A percentile compares a stretch with the other conserved stretches of the same genome.
Conservation (phyloP, 495 filamentous ascomycete species). For the Penicillium robsamsonii region DNA sequence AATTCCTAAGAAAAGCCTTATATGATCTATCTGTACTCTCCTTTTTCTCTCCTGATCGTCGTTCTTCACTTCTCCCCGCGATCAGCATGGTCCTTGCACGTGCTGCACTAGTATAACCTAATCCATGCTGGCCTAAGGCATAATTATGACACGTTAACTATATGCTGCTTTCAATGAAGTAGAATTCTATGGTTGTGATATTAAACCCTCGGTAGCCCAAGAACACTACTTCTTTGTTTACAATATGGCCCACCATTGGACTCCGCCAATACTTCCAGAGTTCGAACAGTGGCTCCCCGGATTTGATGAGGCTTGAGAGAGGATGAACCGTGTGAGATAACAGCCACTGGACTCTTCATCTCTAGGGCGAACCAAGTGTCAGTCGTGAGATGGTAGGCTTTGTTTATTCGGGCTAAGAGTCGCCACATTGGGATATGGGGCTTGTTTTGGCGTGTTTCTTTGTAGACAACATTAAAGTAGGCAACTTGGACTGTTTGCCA, state of each 20-base stretch:
- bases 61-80: slow-evolving; percentile 26
- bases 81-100: slow-evolving; percentile 25
- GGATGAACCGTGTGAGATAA: neutral
- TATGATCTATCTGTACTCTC: slow-evolving; percentile 1
- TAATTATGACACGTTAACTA: neutral
- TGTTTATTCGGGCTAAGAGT: neutral
- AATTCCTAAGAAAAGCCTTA: neutral
- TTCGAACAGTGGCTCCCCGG: neutral
- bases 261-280: neutral
- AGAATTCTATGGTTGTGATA: neutral
- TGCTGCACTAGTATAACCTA: slow-evolving; percentile 23
- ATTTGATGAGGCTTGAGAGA: neutral
- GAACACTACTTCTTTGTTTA: neutral
- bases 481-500: neutral
- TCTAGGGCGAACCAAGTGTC: neutral
- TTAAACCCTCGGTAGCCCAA: neutral
- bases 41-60: slow-evolving; percentile 24
- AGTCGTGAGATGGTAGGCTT: neutral
- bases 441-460: slow-evolving; percentile 6
- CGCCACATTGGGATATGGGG: neutral
- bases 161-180: neutral
- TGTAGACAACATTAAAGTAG: neutral
- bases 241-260: neutral
- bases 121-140: slow-evolving; percentile 12
- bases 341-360: neutral